Conservation (phyloP, 2,329 filamentous ascomycete species). For the Neurospora crassa region DNA sequence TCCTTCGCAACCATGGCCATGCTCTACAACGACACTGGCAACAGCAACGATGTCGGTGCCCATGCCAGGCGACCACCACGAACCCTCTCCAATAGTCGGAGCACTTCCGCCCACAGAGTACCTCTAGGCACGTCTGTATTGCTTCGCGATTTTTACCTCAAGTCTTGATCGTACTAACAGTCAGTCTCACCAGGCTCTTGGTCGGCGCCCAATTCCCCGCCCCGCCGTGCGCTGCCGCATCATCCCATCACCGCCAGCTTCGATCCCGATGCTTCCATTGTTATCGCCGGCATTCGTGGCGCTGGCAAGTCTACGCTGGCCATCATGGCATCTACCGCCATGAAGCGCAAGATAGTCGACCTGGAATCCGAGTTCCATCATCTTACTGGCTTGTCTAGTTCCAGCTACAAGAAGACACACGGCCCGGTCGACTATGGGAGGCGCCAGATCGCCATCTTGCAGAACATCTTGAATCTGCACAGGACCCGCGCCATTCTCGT, state of each 20-base stretch:
- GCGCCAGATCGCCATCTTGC: constrained; percentile 53
- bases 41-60: not conserved
- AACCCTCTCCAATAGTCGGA: not conserved
- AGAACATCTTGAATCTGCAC: constrained; percentile 49
- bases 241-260: constrained; percentile 30
- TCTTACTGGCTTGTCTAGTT: constrained; percentile 49
- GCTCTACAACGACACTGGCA: constrained; percentile 1
- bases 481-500: constrained; percentile 57
- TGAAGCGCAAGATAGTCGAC: constrained; percentile 59
- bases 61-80: not conserved
- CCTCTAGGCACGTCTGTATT: not conserved
- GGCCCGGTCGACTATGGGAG: constrained; percentile 53
- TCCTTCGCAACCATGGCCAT: constrained; percentile 16
- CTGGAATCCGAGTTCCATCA: constrained; percentile 60
- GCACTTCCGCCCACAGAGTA: not conserved
- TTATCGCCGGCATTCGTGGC: constrained; percentile 63
- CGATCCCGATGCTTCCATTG: constrained; percentile 55
- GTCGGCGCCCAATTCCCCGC: constrained; percentile 12
- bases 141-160: not conserved
- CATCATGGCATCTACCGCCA: constrained; percentile 63
- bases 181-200: constrained; percentile 9
- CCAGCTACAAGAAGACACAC: constrained; percentile 52
- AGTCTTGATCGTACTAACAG: not conserved
- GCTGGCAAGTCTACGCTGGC: constrained; percentile 68
- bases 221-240: constrained; percentile 1